phyloP scores from a whole-genome alignment of 176 grass and related monocot genomes.

The Cocos nucifera region DNA sequence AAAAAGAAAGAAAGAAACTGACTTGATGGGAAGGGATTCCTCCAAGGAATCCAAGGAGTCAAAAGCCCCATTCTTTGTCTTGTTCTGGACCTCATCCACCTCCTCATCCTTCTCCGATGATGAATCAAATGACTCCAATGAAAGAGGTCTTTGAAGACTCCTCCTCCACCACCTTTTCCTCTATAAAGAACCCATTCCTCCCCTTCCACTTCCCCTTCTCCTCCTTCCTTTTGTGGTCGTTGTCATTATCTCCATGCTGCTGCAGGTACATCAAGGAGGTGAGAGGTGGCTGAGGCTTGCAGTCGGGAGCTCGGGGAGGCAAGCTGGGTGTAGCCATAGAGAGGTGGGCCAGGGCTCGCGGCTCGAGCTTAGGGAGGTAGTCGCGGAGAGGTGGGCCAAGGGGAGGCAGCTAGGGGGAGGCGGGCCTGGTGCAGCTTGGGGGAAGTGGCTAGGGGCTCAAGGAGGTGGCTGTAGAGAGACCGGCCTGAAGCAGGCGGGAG shows the following conservation, averaged over 20 bases:
- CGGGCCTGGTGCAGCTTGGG: too few species aligned
- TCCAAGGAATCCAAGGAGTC: background rate
- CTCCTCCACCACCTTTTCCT: constrained; percentile 28
- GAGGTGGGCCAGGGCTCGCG: too few species aligned
- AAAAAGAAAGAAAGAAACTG: background rate
- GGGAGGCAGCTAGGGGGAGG: too few species aligned
- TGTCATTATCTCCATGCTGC: background rate
- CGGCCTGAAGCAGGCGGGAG: too few species aligned
- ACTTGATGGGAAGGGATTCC: constrained; percentile 3
- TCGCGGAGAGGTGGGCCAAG: too few species aligned
- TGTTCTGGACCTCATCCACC: background rate
- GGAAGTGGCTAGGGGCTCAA: too few species aligned
- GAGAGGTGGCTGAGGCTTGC: background rate
- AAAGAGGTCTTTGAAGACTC: background rate
- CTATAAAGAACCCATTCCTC: constrained; percentile 17
- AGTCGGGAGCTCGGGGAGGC: too few species aligned
- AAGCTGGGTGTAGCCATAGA: too few species aligned
- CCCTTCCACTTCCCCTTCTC: background rate
- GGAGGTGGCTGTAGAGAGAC: too few species aligned
- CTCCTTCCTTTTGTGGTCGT: background rate
- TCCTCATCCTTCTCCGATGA: background rate
- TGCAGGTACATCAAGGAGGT: background rate
- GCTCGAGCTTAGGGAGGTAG: too few species aligned
- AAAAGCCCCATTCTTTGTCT: background rate
- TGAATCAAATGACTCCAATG: background rate